Evolutionary conservation across 371 early-diverging fungal species (phyloP).

Genomic region (Encephalitozoon cuniculi): DNA sequence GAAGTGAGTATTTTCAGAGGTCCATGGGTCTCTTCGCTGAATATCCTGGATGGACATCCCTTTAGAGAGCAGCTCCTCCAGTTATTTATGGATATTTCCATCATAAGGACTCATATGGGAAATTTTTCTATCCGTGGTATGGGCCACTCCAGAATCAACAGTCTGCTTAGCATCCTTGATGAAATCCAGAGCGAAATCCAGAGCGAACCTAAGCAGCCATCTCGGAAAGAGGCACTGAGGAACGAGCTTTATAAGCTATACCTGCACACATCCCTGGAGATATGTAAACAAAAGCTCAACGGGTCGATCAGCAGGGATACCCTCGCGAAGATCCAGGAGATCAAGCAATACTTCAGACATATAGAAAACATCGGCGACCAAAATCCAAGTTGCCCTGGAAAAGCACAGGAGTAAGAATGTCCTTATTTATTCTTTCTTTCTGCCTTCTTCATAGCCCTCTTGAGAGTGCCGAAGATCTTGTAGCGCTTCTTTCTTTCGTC

Average conservation of each 20-base stretch:
- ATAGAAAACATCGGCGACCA: neutral
- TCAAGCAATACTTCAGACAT: neutral
- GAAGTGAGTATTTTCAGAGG: neutral
- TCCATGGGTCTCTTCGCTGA: neutral
- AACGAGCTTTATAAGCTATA: neutral
- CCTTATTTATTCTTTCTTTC: conserved; percentile 49
- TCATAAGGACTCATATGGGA: neutral
- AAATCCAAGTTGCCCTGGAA: neutral
- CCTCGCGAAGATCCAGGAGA: neutral
- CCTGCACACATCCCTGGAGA: neutral
- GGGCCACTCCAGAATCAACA: neutral
- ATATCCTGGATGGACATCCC: neutral
- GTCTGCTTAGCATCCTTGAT: neutral
- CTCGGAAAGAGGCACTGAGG: neutral
- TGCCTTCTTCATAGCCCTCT: conserved; percentile 51
- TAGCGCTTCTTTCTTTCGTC: conserved; percentile 56
- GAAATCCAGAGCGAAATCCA: neutral
- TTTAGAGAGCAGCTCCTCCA: neutral
- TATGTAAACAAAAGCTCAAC: neutral
- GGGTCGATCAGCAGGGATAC: neutral
- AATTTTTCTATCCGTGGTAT: neutral
- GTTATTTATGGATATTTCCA: neutral
- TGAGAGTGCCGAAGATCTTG: conserved; percentile 58
- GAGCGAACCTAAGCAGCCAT: neutral
- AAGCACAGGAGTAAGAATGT: neutral